Base-by-base conservation (phyloP, 768 basidiomycete genomes). In the Lactifluus pinguis region DNA sequence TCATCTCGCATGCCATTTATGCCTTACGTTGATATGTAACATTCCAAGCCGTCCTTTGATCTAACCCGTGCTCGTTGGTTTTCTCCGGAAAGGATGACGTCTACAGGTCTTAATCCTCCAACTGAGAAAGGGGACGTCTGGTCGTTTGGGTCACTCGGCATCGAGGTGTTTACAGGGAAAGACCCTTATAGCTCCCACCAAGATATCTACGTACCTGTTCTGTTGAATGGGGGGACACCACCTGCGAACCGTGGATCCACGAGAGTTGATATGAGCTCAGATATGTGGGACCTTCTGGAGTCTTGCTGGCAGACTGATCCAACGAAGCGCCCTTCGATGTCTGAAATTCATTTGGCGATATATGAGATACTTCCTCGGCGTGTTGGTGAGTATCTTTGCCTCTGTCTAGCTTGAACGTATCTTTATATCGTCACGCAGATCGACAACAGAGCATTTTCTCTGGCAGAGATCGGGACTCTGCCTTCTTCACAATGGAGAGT, bases 1-100 rank as follows among this genome's bases (percentile, higher is more conserved):
- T 42, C 19, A n/a, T 25, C 11, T 41, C 30, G 36, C 17, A 11
- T 38, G 9, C 32, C 14, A 53, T 7, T 38, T 34, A 2, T 30
- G 13, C n/a, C 19, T 41, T 34, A 36, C 49, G 38, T 48, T 36
- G 29, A 57, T 39, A 15, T 21, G 14, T 11, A 50, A 19, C 7
- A 13, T 13, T 72, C 49, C 45, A 25, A 59, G 57, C 47, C 72
- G 47, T 68, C 75, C 41, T 61, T 74, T 29, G 75, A 49, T 34
- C 4, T 45, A 7, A 29, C 25, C 14, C 61, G 57, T 7, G 51
- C 21, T 36, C 56, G 61, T 49, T 62, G 61, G 61, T 34, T 58
- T 42, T 47, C 61, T 30, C 61, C 61, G 19, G 61, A 62, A 49
- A 58, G 47, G 32, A 49, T 62, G 7, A 53, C 51, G 14, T 19